These are phyloP conservation scores for Aspergillus sergii DNA, from an alignment of 2,329 filamentous ascomycete genomes.

Conservation along the genomic window DNA sequence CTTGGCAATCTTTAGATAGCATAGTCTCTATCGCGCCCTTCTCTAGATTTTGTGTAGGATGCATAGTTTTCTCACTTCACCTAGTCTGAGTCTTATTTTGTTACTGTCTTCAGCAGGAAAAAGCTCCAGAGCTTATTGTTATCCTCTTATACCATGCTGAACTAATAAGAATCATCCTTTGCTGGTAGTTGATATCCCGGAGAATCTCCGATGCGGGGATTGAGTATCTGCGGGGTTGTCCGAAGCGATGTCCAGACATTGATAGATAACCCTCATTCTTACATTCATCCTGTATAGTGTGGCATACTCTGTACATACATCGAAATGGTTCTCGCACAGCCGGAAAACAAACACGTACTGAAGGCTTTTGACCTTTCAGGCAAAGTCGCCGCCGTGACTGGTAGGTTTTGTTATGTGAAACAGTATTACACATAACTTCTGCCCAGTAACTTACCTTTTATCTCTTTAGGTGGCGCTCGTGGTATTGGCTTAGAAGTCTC, in stretches of 20 bases:
- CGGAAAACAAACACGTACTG: conserved; percentile 26
- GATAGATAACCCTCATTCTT: too few species aligned
- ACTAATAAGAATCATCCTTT: too few species aligned
- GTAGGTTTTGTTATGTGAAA: conserved; percentile 2
- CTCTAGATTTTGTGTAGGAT: too few species aligned
- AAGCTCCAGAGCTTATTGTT: too few species aligned
- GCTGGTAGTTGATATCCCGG: background rate
- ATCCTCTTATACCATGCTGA: too few species aligned
- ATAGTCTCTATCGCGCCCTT: too few species aligned
- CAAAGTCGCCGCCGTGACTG: conserved; percentile 32
- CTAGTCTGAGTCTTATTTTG: too few species aligned
- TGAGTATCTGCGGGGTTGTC: background rate
- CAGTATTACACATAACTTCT: fast-evolving
- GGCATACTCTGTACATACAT: background rate
- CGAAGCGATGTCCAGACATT: background rate
- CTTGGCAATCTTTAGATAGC: too few species aligned
- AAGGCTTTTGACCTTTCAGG: conserved; percentile 33
- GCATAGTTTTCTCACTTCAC: too few species aligned
- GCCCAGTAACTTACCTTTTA: background rate
- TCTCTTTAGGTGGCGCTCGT: conserved; percentile 30
- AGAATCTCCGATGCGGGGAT: conserved; percentile 7
- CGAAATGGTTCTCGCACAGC: conserved; percentile 26
- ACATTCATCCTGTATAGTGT: too few species aligned
- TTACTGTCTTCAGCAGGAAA: too few species aligned
- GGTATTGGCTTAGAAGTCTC: conserved; percentile 46